Percentiles rank a stretch among this genome's conserved stretches.
Evolutionary conservation across 371 early-diverging fungal genomes (phyloP).

Genomic region (Rhizomucor miehei): DNA sequence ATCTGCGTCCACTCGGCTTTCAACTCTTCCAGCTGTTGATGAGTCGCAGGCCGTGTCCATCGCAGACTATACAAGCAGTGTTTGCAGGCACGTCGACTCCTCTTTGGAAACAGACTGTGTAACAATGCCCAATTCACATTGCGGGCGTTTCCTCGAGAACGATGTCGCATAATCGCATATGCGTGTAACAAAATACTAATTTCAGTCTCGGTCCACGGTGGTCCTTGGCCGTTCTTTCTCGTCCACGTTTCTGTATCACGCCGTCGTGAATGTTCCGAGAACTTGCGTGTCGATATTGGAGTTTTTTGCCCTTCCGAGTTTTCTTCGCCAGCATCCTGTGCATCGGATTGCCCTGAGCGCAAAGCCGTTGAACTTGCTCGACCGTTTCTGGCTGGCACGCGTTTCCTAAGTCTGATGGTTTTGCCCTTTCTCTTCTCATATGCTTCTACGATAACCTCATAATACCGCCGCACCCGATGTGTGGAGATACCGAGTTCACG

Average conservation of each 20-base stretch:
- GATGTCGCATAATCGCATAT: constrained; percentile 14
- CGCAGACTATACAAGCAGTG: too few relatives aligned
- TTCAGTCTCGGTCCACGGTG: constrained; percentile 8
- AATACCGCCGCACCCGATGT: constrained; percentile 17
- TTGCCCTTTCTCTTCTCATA: constrained; percentile 6
- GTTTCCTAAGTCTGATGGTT: background rate
- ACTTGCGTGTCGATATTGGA: constrained; percentile 6
- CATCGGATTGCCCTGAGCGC: too few relatives aligned
- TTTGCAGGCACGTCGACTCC: constrained; percentile 3
- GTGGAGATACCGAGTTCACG: constrained; percentile 8
- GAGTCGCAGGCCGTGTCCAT: background rate
- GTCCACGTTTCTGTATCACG: too few relatives aligned
- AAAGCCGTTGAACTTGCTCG: too few relatives aligned
- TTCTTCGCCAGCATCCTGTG: too few relatives aligned
- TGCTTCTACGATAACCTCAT: constrained; percentile 4
- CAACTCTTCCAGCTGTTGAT: constrained; percentile 2
- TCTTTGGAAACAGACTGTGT: background rate
- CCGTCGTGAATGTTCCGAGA: background rate
- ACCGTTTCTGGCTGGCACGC: background rate
- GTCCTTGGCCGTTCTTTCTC: background rate
- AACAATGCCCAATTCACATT: too few relatives aligned
- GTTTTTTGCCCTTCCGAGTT: too few relatives aligned
- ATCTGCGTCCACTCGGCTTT: constrained; percentile 10
- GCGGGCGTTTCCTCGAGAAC: background rate
- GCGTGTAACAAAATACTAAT: constrained; percentile 11